Percentiles rank a stretch among this genome's conserved stretches.
Conservation (phyloP, 352 stramenopile species). For the Phytopythium helicoides region DNA sequence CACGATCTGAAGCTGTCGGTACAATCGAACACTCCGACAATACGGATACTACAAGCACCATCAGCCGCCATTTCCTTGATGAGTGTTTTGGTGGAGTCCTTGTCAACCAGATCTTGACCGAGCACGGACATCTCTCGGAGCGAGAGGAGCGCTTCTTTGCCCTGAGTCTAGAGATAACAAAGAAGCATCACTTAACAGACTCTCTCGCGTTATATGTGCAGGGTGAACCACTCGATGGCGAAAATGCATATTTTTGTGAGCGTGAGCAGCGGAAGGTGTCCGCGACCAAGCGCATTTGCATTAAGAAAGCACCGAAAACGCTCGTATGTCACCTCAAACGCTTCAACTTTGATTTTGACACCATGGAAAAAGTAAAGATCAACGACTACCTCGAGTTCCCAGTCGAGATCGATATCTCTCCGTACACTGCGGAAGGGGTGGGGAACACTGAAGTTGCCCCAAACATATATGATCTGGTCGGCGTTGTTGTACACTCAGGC, state of each 20-base stretch:
- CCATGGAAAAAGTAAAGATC: conserved; percentile 88
- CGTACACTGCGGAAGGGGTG: conserved; percentile 56
- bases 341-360: conserved; percentile 90
- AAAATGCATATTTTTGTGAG: conserved; percentile 83
- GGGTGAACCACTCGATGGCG: conserved; percentile 68
- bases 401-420: conserved; percentile 86
- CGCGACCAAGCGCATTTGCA: conserved; percentile 79
- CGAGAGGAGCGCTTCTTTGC: conserved; percentile 85
- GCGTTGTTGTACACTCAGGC: conserved; percentile 92
- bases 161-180: conserved; percentile 75
- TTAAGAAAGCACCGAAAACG: conserved; percentile 73
- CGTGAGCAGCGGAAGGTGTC: conserved; percentile 63
- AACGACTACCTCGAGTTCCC: conserved; percentile 87
- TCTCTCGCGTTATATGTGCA: conserved; percentile 72
- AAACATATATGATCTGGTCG: conserved; percentile 86
- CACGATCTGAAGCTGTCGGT: neutral
- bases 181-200: conserved; percentile 58
- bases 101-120: conserved; percentile 82
- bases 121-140: conserved; percentile 75
- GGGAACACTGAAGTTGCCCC: conserved; percentile 3
- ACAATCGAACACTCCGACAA: neutral
- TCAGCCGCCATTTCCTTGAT: conserved; percentile 35
- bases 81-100: conserved; percentile 70
- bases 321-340: conserved; percentile 85
- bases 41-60: neutral